Conservation (phyloP, 768 basidiomycete species). For the Agrocybe pediades region DNA sequence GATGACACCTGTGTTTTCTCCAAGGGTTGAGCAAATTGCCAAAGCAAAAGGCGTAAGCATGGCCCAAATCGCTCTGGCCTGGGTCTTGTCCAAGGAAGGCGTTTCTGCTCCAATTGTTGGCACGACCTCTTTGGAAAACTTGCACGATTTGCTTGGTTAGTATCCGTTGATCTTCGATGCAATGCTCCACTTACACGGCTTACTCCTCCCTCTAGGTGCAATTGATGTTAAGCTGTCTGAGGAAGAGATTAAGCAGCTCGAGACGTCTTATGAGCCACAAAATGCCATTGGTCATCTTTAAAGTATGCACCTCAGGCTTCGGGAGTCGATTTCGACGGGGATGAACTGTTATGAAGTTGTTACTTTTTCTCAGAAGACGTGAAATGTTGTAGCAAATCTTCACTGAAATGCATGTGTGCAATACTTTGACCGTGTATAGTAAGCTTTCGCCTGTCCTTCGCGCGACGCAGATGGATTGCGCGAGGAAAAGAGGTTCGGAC, state of each 20-base stretch:
- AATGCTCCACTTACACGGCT: background rate
- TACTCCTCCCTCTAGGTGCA: constrained; percentile 16
- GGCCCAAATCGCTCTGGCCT: constrained; percentile 59
- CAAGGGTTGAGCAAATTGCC: constrained; percentile 56
- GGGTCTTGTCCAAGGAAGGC: constrained; percentile 49
- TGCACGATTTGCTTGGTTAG: constrained; percentile 51
- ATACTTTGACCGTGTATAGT: too few relatives aligned
- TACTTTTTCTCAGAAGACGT: too few relatives aligned
- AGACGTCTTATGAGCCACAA: constrained; percentile 23
- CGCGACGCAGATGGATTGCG: too few relatives aligned
- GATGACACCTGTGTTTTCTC: background rate
- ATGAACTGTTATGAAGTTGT: too few relatives aligned
- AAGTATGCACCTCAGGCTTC: background rate
- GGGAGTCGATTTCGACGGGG: background rate
- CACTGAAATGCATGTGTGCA: too few relatives aligned
- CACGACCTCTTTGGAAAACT: constrained; percentile 49
- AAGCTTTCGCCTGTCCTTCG: too few relatives aligned
- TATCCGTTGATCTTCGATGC: background rate
- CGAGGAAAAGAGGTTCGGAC: too few relatives aligned
- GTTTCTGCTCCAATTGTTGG: constrained; percentile 65
- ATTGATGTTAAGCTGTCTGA: constrained; percentile 25
- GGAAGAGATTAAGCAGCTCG: constrained; percentile 29
- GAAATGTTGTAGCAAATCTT: too few relatives aligned
- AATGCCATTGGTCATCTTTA: constrained; percentile 23
- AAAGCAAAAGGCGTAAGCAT: constrained; percentile 52